A percentile compares a stretch with the other conserved stretches of the same genome.
phyloP scores from a whole-genome alignment of 345 rosid species.

The Hypericum perforatum region DNA sequence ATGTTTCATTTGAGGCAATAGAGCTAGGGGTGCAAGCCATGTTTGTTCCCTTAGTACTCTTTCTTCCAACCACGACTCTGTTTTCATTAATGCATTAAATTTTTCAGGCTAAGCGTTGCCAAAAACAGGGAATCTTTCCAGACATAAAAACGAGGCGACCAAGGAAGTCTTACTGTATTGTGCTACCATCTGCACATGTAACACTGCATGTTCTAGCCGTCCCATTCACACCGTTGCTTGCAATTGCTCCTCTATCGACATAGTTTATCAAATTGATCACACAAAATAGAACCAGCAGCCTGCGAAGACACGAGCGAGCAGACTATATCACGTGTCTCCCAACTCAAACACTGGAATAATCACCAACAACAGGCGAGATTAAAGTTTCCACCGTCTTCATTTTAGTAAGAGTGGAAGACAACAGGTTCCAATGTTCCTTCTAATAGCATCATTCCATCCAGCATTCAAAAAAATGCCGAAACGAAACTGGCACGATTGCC shows the following conservation, averaged over 20 bases:
- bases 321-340: not conserved
- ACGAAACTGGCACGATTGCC: too few species aligned
- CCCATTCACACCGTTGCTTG: constrained; percentile 96
- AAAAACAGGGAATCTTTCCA: not conserved
- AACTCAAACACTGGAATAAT: too few species aligned
- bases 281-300: constrained; percentile 77
- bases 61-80: not conserved
- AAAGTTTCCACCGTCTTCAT: too few species aligned
- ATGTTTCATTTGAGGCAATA: too few species aligned
- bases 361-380: too few species aligned
- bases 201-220: constrained; percentile 55
- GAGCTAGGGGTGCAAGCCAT: too few species aligned
- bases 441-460: too few species aligned
- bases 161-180: constrained; percentile 73
- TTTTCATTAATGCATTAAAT: not conserved
- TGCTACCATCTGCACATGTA: constrained; percentile 66
- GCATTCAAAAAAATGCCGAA: too few species aligned
- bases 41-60: too few species aligned
- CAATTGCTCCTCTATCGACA: constrained; percentile 88
- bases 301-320: constrained; percentile 26
- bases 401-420: too few species aligned
- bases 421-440: too few species aligned
- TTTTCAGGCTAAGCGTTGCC: not conserved
- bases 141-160: constrained; percentile 1
- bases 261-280: constrained; percentile 73